phyloP scores from a whole-genome alignment of 1,284 basidiomycete genomes.

The Neolentinus lepideus region DNA sequence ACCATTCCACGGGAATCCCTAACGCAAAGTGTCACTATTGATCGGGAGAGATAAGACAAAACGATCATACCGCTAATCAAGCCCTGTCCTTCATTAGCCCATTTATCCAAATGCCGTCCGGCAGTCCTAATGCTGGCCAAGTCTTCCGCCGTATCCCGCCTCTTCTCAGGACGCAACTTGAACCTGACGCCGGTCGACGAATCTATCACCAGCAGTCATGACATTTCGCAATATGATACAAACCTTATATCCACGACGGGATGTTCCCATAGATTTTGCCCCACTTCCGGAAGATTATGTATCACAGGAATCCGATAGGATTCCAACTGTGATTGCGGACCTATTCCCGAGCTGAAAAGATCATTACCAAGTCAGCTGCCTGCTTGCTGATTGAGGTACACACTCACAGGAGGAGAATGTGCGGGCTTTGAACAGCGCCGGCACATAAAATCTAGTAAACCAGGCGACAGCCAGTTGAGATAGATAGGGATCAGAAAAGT shows the following conservation, averaged over 20 bases:
- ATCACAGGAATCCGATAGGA: background rate
- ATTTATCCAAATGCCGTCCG: background rate
- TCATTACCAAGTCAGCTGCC: background rate
- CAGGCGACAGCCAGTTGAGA: background rate
- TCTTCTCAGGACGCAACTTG: background rate
- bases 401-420: background rate
- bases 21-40: background rate
- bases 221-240: background rate
- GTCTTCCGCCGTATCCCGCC: background rate
- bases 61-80: background rate
- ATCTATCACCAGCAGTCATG: background rate
- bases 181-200: background rate
- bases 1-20: background rate
- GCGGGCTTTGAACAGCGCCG: background rate
- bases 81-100: background rate
- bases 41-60: background rate
- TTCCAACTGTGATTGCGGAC: background rate
- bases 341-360: background rate
- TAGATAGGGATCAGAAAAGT: background rate
- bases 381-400: background rate
- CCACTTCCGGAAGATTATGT: background rate
- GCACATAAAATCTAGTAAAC: background rate
- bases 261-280: background rate
- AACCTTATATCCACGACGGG: background rate
- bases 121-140: background rate